Percentiles rank a stretch among this genome's conserved stretches.
phyloP scores from a whole-genome alignment of 441 rosid species.

The Populus trichocarpa region DNA sequence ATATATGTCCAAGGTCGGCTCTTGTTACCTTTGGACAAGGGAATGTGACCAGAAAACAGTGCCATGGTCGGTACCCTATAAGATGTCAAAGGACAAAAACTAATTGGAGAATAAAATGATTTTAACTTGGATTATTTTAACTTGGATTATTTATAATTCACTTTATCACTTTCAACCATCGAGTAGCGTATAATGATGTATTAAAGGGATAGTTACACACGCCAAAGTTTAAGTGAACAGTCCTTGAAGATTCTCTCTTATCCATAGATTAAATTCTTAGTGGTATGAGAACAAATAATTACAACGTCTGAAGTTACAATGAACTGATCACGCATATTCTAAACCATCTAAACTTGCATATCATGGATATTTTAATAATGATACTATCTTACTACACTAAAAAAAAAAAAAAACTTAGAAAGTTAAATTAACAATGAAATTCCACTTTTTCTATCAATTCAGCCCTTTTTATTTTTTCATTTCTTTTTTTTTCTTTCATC shows the following conservation, averaged over 20 bases:
- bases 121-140: background rate
- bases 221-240: background rate
- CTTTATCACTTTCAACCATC: background rate
- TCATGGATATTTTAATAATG: no score
- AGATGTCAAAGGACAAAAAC: background rate
- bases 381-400: no score
- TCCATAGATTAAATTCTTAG: background rate
- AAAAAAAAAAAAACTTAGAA: no score
- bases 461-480: no score
- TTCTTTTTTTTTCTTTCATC: no score
- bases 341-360: no score
- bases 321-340: no score
- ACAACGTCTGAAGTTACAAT: background rate
- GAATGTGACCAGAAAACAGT: background rate
- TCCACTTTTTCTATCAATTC: no score
- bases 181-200: background rate
- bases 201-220: background rate
- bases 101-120: background rate
- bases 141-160: background rate
- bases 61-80: slow-evolving; percentile 5
- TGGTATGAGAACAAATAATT: background rate
- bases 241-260: no score
- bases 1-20: background rate
- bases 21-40: background rate
- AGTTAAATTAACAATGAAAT: no score